These are phyloP conservation scores for Pochonia chlamydosporia DNA, from an alignment of 2,329 filamentous ascomycete genomes.

Conservation along the genomic window DNA sequence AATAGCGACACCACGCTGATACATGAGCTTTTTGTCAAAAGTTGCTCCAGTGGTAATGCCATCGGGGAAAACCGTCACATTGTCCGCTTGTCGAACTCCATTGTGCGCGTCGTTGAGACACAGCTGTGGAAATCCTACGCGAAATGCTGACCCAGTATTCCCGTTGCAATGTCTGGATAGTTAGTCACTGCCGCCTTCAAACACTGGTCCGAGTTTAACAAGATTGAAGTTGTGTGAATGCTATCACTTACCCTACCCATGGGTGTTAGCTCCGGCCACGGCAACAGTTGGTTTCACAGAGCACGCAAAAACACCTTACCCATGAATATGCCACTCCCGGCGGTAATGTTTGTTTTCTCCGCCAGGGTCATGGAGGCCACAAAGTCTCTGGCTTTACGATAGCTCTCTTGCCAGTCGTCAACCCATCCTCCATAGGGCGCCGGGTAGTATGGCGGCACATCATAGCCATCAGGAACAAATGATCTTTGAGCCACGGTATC, in stretches of 20 bases:
- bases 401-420: slow-evolving; percentile 62
- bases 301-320: slow-evolving; percentile 29
- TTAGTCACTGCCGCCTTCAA: background rate
- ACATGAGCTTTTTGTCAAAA: slow-evolving; percentile 67
- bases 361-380: slow-evolving; percentile 73
- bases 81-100: slow-evolving; percentile 67
- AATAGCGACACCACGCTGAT: slow-evolving; percentile 59
- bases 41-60: slow-evolving; percentile 74
- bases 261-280: background rate
- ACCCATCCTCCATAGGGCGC: slow-evolving; percentile 68
- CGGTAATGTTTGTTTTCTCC: slow-evolving; percentile 74
- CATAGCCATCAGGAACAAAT: slow-evolving; percentile 18
- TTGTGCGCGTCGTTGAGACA: slow-evolving; percentile 68
- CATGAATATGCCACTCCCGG: slow-evolving; percentile 67
- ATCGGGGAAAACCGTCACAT: slow-evolving; percentile 70
- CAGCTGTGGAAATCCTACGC: slow-evolving; percentile 66
- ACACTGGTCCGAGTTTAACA: background rate
- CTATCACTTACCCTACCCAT: slow-evolving; percentile 6
- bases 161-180: slow-evolving; percentile 58
- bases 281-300: background rate
- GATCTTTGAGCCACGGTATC: background rate
- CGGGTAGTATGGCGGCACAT: slow-evolving; percentile 59
- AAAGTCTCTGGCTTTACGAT: slow-evolving; percentile 60
- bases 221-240: too few relatives aligned
- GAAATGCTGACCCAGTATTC: slow-evolving; percentile 65